Conservation (phyloP, 2,329 filamentous ascomycete species). For the Phyllosticta citriasiana region DNA sequence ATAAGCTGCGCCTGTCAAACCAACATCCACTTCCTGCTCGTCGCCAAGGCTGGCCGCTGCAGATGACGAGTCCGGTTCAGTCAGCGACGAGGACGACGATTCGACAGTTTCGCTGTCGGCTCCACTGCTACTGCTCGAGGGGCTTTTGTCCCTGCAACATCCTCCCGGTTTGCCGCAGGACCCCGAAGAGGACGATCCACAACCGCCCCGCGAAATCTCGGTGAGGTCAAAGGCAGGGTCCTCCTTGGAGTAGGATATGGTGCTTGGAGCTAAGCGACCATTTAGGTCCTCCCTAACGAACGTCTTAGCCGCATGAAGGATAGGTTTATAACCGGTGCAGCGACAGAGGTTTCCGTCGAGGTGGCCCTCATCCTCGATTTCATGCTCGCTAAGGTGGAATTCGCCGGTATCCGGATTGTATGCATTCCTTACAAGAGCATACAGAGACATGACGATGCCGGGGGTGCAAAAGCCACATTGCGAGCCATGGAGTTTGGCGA, state of each 20-base stretch:
- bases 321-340: constrained; percentile 78
- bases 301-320: constrained; percentile 83
- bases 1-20: constrained; percentile 23
- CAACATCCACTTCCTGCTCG: constrained; percentile 15
- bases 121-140: constrained; percentile 18
- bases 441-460: constrained; percentile 87
- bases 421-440: constrained; percentile 73
- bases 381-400: constrained; percentile 24
- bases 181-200: constrained; percentile 18
- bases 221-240: constrained; percentile 18
- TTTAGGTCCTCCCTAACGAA: constrained; percentile 53
- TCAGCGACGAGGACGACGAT: constrained; percentile 16
- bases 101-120: constrained; percentile 17
- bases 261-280: constrained; percentile 21
- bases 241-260: background rate
- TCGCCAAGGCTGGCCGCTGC: constrained; percentile 18
- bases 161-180: constrained; percentile 29
- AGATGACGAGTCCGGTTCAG: constrained; percentile 13
- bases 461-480: constrained; percentile 94
- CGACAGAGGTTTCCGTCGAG: constrained; percentile 88
- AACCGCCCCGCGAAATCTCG: constrained; percentile 17
- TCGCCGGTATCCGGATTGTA: constrained; percentile 25
- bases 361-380: constrained; percentile 40
- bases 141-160: constrained; percentile 24
- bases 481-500: constrained; percentile 82